Evolutionary conservation across 352 stramenopile genomes (phyloP), one percentile per base, ranked within the genome.

Genomic region (Phytophthora fragariaefolia): DNA sequence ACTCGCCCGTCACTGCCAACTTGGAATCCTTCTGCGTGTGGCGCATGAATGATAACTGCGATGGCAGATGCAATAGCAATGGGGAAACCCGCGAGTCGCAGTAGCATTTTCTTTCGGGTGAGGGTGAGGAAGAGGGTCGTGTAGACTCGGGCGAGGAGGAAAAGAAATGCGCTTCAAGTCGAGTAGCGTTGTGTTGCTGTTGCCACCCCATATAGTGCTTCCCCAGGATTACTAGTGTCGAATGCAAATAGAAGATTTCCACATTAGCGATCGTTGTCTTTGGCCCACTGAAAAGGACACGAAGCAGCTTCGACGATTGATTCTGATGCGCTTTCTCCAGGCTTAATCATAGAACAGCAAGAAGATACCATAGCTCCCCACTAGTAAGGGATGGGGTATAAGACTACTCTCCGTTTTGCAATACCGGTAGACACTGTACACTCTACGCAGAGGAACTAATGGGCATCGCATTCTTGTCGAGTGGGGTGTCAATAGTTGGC

Each of bases 1-100:
- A 69, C 57, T 46, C 63, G 56, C 13, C 57, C 56, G 12, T 26
- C 20, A 43, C 66, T 78, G 40, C 51, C 71, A 24, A 55, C 20
- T 10, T 64, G 40, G 56, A 74, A 74, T 9, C 38, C 60, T 17
- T 46, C 22, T 38, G 48, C 40, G n/a, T 0, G 28, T 2, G 58
- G 58, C n/a, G 51, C 15, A 6, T 36, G 20, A 6, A 36, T 38
- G 45, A 51, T 36, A 2, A 46, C 38, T 30, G 30, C 38, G 24
- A 63, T 45, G 22, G 60, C n/a, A 40, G 49, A 36, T 10, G n/a
- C 32, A 27, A 28, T 13, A 22, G 17, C 17, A 26, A 63, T 6
- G 12, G 26, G 32, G 48, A 70, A 55, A 47, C 23, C 42, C 23
- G 32, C 17, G 22, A 66, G n/a, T 17, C 23, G 43, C n/a, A n/a